Base-by-base conservation (phyloP, 495 filamentous ascomycete genomes). In the Parathielavia hyrcaniae region DNA sequence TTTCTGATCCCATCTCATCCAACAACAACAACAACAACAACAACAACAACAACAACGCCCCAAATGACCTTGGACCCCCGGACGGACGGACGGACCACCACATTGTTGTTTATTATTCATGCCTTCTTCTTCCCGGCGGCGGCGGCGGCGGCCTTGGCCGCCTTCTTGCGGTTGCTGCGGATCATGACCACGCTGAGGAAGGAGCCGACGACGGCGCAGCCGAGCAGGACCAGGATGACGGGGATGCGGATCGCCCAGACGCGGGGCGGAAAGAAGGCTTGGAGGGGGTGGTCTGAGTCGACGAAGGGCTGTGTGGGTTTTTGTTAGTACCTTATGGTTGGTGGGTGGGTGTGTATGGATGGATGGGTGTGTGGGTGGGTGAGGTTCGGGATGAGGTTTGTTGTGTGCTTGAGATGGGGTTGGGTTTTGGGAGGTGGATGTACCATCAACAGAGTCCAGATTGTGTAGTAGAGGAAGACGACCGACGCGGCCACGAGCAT, bases 241-340 rank as follows among this genome's bases (percentile, higher is more conserved):
- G 93, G 93, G 67, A 99, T 91, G 68, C 95, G 91, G 68, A 99
- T 95, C 51, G 93, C 93, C 93, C 93, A 99, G 61, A 96, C 92
- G 67, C 95, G 90, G 5, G 95, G 91, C 39, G 90, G 95, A 78
- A 99, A 99, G 75, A 97, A 79, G 69, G 86, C 85, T 70, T 99
- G 93, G 53, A 97, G 86, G 51, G 90, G 88, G 70, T 97, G 93
- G 68, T 88, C 89, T 14, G 84, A 79, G 75, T 97, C 93, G 68
- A 99, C 95, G 73, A 97, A 99, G 66, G 93, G 93, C 93, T 98
- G 62, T 11, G 55, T 38, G n/a, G 57, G 53, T 1, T 45, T 23
- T 38, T 12, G 35, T 23, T 49, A 17, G 53, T 46, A 40, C 45
- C 4, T 39, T 12, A 5, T 23, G 26, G 46, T 13, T 36, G 14